Conservation (phyloP, 805 yeast species). For the Ogataea paradorogensis region DNA sequence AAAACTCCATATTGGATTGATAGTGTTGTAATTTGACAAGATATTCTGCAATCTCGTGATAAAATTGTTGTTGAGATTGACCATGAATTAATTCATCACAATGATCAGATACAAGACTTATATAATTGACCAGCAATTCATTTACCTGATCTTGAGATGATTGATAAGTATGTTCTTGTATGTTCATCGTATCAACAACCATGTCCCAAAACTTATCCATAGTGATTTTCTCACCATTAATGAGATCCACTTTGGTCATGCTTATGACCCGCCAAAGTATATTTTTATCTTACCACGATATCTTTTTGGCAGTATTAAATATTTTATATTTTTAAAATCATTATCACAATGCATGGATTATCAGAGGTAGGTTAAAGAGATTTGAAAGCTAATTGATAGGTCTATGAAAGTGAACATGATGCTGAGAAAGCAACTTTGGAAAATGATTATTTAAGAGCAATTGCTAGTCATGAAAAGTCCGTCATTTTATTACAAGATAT, state of each 20-base stretch:
- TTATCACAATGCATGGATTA: slow-evolving; percentile 18
- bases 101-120: slow-evolving; percentile 32
- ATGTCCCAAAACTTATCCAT: slow-evolving; percentile 32
- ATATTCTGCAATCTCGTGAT: slow-evolving; percentile 25
- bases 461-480: slow-evolving; percentile 38
- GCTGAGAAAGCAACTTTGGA: slow-evolving; percentile 49
- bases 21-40: slow-evolving; percentile 30
- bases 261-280: slow-evolving; percentile 5
- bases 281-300: not conserved
- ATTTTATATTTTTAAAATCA: not conserved
- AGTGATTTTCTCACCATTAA: slow-evolving; percentile 26
- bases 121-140: slow-evolving; percentile 32
- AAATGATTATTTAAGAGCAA: slow-evolving; percentile 42
- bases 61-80: slow-evolving; percentile 27
- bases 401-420: slow-evolving; percentile 47
- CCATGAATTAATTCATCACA: slow-evolving; percentile 20
- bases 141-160: slow-evolving; percentile 20
- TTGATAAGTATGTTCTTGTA: not conserved
- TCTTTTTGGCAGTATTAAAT: slow-evolving; percentile 1
- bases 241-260: slow-evolving; percentile 17
- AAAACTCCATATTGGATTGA: slow-evolving; percentile 39
- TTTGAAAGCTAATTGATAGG: slow-evolving; percentile 30
- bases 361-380: slow-evolving; percentile 27
- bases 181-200: slow-evolving; percentile 26
- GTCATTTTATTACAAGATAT: slow-evolving; percentile 31